Base-by-base conservation (phyloP, 768 basidiomycete genomes). In the Tricholoma flavovirens region DNA sequence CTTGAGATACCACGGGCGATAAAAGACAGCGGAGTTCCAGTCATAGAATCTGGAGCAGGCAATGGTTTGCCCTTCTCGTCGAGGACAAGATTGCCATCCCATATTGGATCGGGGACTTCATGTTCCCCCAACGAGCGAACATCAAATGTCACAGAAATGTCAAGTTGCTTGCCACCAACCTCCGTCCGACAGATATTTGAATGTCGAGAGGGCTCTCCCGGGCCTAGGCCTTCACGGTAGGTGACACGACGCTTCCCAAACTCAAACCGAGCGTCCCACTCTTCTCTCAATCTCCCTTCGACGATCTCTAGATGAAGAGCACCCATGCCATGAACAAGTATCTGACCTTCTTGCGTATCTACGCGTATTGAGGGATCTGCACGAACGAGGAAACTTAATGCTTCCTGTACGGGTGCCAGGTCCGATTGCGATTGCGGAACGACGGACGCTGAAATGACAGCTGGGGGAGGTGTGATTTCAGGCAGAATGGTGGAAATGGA, bases 281-380 rank as follows among this genome's bases (percentile, higher is more conserved):
- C 92, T 55, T 90, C 84, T 53, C 75, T 78, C 24, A 94, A 73
- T 42, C 93, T 80, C n/a, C 84, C 82, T 69, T 90, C 89, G 9
- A 93, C 78, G 54, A 94, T 93, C 69, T 94, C 92, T n/a, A 94
- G 79, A 65, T 94, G 92, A 11, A 94, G 77, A 29, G 88, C 83
- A 12, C 92, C 92, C 40, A 94, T 81, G 2, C 91, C 91, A 61
- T 93, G 89, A 1, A 91, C 78, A 29, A 94, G 77, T 32, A 91
- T 74, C 63, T 94, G 92, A 1, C 90, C 92, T 60, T 94, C 92
- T 54, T 89, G 85, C 2, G 75, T 73, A 53, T 93, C 92, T 29
- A 85, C 75, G 17, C 93, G 85, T 26, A 93, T 82, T 0, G 90
- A 93, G n/a, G 92, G 92, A 64, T 94, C 92, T 1, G 93, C 93